These are phyloP conservation scores for Eucalyptus regnans DNA, from an alignment of 345 rosid species.

Conservation along the genomic window DNA sequence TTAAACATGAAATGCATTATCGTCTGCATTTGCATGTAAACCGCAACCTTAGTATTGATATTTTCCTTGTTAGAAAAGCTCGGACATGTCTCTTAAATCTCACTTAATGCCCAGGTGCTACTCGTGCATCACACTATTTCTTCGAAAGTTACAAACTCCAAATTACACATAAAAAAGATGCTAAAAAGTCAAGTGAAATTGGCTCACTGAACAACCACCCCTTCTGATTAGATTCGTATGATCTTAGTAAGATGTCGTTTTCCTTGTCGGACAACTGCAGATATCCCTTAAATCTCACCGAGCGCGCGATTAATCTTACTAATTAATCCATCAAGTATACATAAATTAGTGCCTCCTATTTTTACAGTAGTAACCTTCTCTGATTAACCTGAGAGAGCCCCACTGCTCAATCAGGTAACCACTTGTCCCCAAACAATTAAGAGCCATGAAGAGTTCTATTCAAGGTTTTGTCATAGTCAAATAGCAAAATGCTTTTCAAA, in stretches of 20 bases:
- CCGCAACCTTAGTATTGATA: not conserved
- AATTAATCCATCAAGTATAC: not conserved
- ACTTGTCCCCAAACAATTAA: not conserved
- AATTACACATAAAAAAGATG: not conserved
- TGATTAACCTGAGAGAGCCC: not conserved
- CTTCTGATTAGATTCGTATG: not conserved
- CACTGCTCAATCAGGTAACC: not conserved
- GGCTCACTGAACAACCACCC: not conserved
- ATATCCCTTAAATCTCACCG: not conserved
- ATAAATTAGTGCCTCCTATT: not conserved
- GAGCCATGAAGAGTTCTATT: not conserved
- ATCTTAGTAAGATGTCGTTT: not conserved
- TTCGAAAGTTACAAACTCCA: not conserved
- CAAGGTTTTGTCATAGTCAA: not conserved
- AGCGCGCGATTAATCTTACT: not conserved
- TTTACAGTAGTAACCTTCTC: not conserved
- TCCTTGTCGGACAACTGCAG: not conserved
- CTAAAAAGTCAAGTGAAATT: not conserved
- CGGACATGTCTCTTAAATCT: not conserved
- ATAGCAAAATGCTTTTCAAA: not conserved
- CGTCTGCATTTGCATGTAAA: not conserved
- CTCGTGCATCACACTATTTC: not conserved
- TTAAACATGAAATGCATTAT: not conserved
- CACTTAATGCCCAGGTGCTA: not conserved
- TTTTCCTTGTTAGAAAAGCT: not conserved